phyloP scores from a whole-genome alignment of 345 rosid species.

The Orychophragmus violaceus region DNA sequence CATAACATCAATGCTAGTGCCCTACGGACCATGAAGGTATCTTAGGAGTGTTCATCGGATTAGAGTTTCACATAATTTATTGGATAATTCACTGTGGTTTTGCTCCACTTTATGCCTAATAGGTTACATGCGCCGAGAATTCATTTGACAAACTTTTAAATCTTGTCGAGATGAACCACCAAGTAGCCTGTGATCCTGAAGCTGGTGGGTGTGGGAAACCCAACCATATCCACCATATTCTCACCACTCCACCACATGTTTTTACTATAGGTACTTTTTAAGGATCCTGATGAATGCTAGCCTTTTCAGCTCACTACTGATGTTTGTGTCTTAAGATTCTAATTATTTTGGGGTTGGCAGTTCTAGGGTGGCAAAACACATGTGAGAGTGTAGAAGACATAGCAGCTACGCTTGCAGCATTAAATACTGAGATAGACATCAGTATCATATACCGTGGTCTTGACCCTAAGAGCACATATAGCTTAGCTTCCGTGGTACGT shows the following conservation, averaged over 20 bases:
- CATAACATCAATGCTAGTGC: constrained; percentile 90
- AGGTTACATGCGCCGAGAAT: constrained; percentile 66
- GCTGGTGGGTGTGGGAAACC: constrained; percentile 81
- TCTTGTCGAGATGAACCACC: constrained; percentile 86
- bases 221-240: constrained; percentile 74
- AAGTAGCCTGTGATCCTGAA: constrained; percentile 79
- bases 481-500: constrained; percentile 93
- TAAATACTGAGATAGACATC: constrained; percentile 76
- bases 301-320: neutral
- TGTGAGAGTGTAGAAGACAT: constrained; percentile 79
- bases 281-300: neutral
- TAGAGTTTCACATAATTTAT: neutral
- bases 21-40: constrained; percentile 80
- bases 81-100: neutral
- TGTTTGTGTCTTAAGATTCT: neutral
- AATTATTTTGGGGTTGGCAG: constrained; percentile 38
- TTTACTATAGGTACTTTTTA: constrained; percentile 58
- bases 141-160: constrained; percentile 72
- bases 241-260: constrained; percentile 72
- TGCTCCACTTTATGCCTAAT: constrained; percentile 19
- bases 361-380: constrained; percentile 95
- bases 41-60: neutral
- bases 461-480: constrained; percentile 56
- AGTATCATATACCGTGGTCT: constrained; percentile 74
- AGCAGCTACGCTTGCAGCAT: constrained; percentile 70